phyloP scores from a whole-genome alignment of 257 asterid genomes.

The Solanum corneliomulleri region DNA sequence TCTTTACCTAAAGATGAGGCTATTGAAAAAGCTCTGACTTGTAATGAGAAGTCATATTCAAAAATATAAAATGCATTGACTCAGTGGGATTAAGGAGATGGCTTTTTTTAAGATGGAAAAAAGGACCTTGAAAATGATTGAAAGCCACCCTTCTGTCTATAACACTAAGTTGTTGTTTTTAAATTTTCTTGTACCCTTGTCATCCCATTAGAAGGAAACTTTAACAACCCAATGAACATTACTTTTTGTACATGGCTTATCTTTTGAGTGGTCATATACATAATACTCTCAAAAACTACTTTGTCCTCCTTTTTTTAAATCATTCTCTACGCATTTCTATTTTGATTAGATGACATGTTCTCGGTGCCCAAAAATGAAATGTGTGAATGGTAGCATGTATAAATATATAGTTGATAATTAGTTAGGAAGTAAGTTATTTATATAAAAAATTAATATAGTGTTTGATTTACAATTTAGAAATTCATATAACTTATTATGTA shows the following conservation, averaged over 20 bases:
- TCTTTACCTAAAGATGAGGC: not conserved
- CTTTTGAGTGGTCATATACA: constrained; percentile 5
- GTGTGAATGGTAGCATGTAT: not conserved
- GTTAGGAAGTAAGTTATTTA: too few species aligned
- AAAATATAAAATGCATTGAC: constrained; percentile 45
- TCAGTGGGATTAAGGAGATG: constrained; percentile 29
- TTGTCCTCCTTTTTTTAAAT: not conserved
- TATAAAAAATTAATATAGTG: not conserved
- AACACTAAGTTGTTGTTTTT: too few species aligned
- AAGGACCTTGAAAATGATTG: constrained; percentile 48
- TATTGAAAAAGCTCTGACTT: constrained; percentile 15
- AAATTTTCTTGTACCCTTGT: constrained; percentile 26
- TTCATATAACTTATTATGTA: too few species aligned
- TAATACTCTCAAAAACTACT: constrained; percentile 3
- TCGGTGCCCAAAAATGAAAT: not conserved
- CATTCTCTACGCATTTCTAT: not conserved
- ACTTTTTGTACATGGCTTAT: constrained; percentile 22
- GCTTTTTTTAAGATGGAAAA: not conserved
- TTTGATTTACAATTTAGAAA: too few species aligned
- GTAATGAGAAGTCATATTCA: constrained; percentile 12
- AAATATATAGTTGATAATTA: not conserved
- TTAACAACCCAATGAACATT: constrained; percentile 29
- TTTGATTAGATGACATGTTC: not conserved
- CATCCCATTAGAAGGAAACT: constrained; percentile 29
- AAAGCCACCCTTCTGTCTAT: constrained; percentile 23